Percentiles rank a stretch among this genome's conserved stretches.
Evolutionary conservation across 2,329 filamentous ascomycete species (phyloP).

Genomic region (Achaetomium macrosporum): DNA sequence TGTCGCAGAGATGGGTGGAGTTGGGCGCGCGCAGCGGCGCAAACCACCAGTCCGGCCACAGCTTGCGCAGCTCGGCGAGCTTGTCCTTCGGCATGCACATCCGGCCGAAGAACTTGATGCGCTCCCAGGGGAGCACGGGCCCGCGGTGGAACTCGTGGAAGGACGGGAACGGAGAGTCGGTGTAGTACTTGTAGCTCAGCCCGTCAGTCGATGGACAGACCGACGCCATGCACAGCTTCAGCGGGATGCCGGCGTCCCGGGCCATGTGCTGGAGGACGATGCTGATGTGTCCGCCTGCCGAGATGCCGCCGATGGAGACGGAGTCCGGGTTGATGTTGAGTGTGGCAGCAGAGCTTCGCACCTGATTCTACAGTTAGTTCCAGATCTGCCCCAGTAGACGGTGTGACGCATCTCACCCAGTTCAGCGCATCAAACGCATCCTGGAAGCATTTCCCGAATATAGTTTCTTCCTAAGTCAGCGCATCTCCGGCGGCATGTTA

Average conservation of each 20-base stretch:
- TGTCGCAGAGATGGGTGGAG: constrained; percentile 31
- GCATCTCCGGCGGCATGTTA: neutral
- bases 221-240: constrained; percentile 31
- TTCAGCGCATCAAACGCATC: constrained; percentile 33
- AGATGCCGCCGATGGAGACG: constrained; percentile 35
- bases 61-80: constrained; percentile 22
- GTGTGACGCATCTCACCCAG: constrained; percentile 28
- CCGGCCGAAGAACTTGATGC: constrained; percentile 31
- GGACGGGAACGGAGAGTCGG: constrained; percentile 32
- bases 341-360: constrained; percentile 22
- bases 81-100: constrained; percentile 27
- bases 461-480: constrained; percentile 23
- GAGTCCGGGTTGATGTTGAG: constrained; percentile 31
- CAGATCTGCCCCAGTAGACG: neutral
- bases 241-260: constrained; percentile 32
- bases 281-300: constrained; percentile 33
- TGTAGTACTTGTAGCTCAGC: constrained; percentile 29
- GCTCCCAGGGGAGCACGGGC: constrained; percentile 31
- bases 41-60: constrained; percentile 33
- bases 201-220: constrained; percentile 28
- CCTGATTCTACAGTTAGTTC: constrained; percentile 17
- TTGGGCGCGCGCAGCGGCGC: constrained; percentile 29
- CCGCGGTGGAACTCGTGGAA: constrained; percentile 32
- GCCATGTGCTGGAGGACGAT: constrained; percentile 34
- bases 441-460: constrained; percentile 33